Base-by-base conservation (phyloP, 2,329 filamentous ascomycete species). In the Aspergillus neoniger region DNA sequence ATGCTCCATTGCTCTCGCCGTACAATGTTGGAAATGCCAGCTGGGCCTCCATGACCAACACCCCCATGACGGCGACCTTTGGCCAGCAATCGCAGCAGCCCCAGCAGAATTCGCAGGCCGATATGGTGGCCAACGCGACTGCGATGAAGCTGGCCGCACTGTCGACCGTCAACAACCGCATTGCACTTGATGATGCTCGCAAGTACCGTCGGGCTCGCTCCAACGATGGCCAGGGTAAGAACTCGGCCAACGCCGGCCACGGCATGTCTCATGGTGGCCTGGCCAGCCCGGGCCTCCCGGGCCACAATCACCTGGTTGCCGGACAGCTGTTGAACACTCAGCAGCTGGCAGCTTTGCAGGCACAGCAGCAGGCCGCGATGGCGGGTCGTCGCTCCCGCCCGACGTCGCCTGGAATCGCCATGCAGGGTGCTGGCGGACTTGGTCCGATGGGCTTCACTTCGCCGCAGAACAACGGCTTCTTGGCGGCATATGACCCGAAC, bases 41-140 rank as follows among this genome's bases (percentile, higher is more conserved):
- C 81, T 99, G 95, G 95, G 95, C 95, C 23, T 98, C 95, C 8
- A 96, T 97, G 91, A 89, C 96, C 65, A 98, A 96, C 79, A 99
- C 95, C 2, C 95, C 95, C 2, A 96, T 98, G 90, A 91, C 94
- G 5, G 81, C 91, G 43, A 94, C 88, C 67, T 99, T 98, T 77
- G 89, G 85, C 65, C 76, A 77, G 30, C 79, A 83, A 62, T 83
- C 82, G 68, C 70, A 73, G 50, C 68, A 65, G 54, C 69, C 65
- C 17, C 63, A 68, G 38, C 65, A 67, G 36, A 82, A 81, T 63
- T 88, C 85, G 58, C 93, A 97, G 75, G 93, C 92, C 15, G 95
- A 99, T 72, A 98, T 98, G 94, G 90, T 99, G 60, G 95, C 95
- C 61, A 99, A 98, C 74, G 95, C 95, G 25, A 98, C 95, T 15